phyloP scores from a whole-genome alignment of 1,284 basidiomycete species.

The Apiotrichum akiyoshidainum region DNA sequence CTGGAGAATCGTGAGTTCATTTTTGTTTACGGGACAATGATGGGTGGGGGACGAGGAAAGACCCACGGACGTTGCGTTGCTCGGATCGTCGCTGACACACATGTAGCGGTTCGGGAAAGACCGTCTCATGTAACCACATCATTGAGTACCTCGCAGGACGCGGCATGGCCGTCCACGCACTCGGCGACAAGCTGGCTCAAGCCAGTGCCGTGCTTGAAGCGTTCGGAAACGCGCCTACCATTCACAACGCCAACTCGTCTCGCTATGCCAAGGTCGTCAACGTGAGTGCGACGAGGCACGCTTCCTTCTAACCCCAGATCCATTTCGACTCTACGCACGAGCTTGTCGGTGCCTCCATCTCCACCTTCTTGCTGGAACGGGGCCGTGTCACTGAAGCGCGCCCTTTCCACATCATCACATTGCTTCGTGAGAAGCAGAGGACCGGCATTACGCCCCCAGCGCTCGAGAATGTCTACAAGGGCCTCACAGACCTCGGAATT shows the following conservation, averaged over 20 bases:
- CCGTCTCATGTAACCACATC: slow-evolving; percentile 21
- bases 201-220: slow-evolving; percentile 20
- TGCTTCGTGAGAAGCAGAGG: slow-evolving; percentile 12
- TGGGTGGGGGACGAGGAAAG: not conserved
- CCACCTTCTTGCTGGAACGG: slow-evolving; percentile 21
- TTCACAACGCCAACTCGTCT: slow-evolving; percentile 22
- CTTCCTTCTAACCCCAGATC: slow-evolving; percentile 11
- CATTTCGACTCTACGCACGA: slow-evolving; percentile 12
- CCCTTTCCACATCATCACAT: slow-evolving; percentile 21
- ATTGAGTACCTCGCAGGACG: slow-evolving; percentile 20
- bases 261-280: slow-evolving; percentile 25
- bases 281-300: slow-evolving; percentile 2
- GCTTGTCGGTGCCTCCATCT: slow-evolving; percentile 18
- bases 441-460: slow-evolving; percentile 9
- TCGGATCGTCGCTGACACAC: not conserved
- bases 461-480: slow-evolving; percentile 11
- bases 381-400: slow-evolving; percentile 19
- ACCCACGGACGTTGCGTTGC: not conserved
- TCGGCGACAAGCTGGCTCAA: slow-evolving; percentile 15
- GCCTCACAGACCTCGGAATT: slow-evolving; percentile 14
- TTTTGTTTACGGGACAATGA: not conserved
- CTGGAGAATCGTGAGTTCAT: slow-evolving; percentile 19
- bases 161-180: slow-evolving; percentile 8
- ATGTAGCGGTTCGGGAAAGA: slow-evolving; percentile 20
- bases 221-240: slow-evolving; percentile 22